Conservation (phyloP, 176 grass and related monocot genomes). For the Oryza brachyantha region DNA sequence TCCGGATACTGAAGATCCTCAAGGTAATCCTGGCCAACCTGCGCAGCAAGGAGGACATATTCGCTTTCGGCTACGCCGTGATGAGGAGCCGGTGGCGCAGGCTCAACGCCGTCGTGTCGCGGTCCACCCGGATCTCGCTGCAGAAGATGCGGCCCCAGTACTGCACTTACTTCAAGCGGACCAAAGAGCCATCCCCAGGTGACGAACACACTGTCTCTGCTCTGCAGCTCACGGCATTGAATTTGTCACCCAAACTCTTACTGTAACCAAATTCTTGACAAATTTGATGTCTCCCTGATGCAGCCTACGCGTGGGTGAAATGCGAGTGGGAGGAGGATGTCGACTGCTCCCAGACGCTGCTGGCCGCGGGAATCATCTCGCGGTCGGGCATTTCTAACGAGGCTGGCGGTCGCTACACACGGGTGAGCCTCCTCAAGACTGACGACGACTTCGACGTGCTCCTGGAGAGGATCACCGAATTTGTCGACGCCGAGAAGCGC, state of each 20-base stretch:
- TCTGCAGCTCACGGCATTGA: too few relatives aligned
- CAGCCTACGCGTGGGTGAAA: conserved; percentile 87
- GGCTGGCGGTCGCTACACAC: conserved; percentile 37
- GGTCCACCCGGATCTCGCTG: conserved; percentile 61
- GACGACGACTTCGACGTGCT: conserved; percentile 72
- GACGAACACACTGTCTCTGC: neutral
- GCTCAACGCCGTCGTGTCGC: conserved; percentile 45
- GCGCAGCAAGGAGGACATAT: conserved; percentile 51
- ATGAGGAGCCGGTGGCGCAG: conserved; percentile 48
- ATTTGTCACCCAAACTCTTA: neutral
- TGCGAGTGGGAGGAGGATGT: conserved; percentile 71
- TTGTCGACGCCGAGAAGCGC: conserved; percentile 41
- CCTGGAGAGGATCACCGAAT: conserved; percentile 41
- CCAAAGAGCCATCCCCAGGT: conserved; percentile 70
- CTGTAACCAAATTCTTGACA: neutral
- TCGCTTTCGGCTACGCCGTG: conserved; percentile 56
- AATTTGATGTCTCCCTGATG: neutral
- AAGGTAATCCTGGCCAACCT: conserved; percentile 59
- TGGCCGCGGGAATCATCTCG: conserved; percentile 53
- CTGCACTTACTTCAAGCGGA: conserved; percentile 62
- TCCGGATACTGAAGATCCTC: conserved; percentile 54
- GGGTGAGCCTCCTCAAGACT: conserved; percentile 64
- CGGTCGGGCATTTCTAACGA: neutral
- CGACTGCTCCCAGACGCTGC: conserved; percentile 47
- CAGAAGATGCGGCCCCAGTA: conserved; percentile 53